Conservation (phyloP, 345 rosid genomes). For the Hibiscus syriacus region DNA sequence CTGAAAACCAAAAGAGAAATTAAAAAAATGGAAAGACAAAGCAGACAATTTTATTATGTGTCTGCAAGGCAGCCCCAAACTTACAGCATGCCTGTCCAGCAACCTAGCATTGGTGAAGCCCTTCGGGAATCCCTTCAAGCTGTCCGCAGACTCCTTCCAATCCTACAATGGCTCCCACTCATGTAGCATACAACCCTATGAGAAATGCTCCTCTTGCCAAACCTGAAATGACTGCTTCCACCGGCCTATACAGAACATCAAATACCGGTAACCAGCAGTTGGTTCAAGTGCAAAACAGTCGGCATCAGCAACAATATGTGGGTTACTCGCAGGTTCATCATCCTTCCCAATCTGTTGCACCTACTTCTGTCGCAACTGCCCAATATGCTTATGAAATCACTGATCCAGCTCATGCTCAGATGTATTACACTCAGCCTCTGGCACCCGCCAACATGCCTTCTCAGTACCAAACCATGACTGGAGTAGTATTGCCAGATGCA, state of each 20-base stretch:
- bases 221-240: constrained; percentile 54
- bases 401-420: too few relatives aligned
- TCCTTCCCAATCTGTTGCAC: too few relatives aligned
- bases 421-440: too few relatives aligned
- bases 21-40: too few relatives aligned
- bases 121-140: constrained; percentile 31
- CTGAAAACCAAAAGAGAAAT: too few relatives aligned
- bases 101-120: constrained; percentile 47
- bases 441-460: constrained; percentile 34
- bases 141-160: constrained; percentile 52
- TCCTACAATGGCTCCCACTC: constrained; percentile 46
- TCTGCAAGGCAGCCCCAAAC: constrained; percentile 53
- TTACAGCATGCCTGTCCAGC: constrained; percentile 57
- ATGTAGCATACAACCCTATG: constrained; percentile 44
- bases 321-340: too few relatives aligned
- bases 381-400: too few relatives aligned
- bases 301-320: too few relatives aligned
- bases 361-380: too few relatives aligned
- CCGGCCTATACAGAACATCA: constrained; percentile 33
- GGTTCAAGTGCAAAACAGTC: too few relatives aligned
- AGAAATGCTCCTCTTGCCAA: constrained; percentile 49
- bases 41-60: too few relatives aligned
- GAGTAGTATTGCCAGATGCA: constrained; percentile 44
- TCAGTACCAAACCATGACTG: constrained; percentile 85
- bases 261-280: too few relatives aligned